A percentile compares a stretch with the other conserved stretches of the same genome.
Conservation (phyloP, 2,329 filamentous ascomycete genomes). For the Fusarium compactum region DNA sequence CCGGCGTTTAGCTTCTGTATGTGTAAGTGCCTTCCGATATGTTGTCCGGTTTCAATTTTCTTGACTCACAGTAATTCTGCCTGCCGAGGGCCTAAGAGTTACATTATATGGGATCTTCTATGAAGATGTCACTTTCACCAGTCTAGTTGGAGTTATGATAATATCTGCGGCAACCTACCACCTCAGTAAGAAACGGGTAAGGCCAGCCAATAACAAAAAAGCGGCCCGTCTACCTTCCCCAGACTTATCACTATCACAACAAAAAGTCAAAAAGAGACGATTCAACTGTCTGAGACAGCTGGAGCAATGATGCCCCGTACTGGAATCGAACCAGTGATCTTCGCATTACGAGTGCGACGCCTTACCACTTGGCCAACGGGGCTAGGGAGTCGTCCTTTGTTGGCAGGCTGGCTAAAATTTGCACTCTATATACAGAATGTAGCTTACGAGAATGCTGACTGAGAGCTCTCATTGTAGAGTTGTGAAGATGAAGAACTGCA, state of each 20-base stretch:
- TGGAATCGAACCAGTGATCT: slow-evolving; percentile 41
- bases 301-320: slow-evolving; percentile 24
- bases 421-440: background rate
- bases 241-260: background rate
- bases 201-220: background rate
- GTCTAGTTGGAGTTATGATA: no score
- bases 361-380: slow-evolving; percentile 45
- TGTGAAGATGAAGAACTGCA: background rate
- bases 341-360: slow-evolving; percentile 46
- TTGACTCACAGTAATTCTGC: background rate
- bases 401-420: background rate
- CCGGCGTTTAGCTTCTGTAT: background rate
- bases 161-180: background rate
- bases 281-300: slow-evolving; percentile 14
- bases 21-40: slow-evolving; percentile 2
- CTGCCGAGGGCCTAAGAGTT: background rate
- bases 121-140: background rate
- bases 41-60: background rate
- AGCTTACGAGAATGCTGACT: background rate
- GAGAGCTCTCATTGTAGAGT: background rate
- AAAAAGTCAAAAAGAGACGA: slow-evolving; percentile 10
- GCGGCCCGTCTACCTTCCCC: slow-evolving; percentile 5
- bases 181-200: background rate
- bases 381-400: slow-evolving; percentile 26
- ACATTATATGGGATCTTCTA: accelerated